These are phyloP conservation scores for Lipomyces yarrowii DNA, from an alignment of 1,139 yeast species.

Conservation along the genomic window DNA sequence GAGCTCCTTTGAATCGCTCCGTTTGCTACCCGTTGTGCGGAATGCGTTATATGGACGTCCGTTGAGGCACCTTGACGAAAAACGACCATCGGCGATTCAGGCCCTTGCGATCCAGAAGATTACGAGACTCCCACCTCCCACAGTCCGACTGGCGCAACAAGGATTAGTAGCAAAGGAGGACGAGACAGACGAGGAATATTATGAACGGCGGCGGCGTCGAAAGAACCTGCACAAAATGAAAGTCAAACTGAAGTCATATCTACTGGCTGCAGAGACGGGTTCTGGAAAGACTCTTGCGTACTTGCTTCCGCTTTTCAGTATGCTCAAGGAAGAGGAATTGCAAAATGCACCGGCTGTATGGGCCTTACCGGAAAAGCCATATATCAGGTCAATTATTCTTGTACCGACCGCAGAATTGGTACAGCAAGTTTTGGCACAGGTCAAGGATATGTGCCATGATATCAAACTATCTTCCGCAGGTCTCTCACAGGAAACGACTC, in stretches of 20 bases:
- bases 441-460: conserved; percentile 58
- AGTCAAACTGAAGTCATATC: conserved; percentile 59
- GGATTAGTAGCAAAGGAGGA: conserved; percentile 13
- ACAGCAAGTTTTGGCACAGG: conserved; percentile 67
- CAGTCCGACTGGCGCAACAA: conserved; percentile 14
- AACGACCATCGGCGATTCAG: conserved; percentile 67
- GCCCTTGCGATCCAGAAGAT: conserved; percentile 58
- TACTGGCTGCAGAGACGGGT: conserved; percentile 95
- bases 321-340: conserved; percentile 54
- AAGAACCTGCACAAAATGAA: conserved; percentile 37
- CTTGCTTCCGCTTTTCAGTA: conserved; percentile 71
- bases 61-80: conserved; percentile 35
- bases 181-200: conserved; percentile 26
- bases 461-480: conserved; percentile 39
- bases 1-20: conserved; percentile 62
- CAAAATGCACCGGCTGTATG: conserved; percentile 39
- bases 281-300: conserved; percentile 96
- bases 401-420: conserved; percentile 91
- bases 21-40: conserved; percentile 69
- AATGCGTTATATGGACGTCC: conserved; percentile 64
- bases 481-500: conserved; percentile 31
- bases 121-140: conserved; percentile 39
- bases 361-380: conserved; percentile 40
- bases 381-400: conserved; percentile 69
- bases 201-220: conserved; percentile 13